A percentile compares a stretch with the other conserved stretches of the same genome.
These are phyloP conservation scores for Marvania coccoides DNA, from an alignment of 139 green algal genomes.

Conservation along the genomic window DNA sequence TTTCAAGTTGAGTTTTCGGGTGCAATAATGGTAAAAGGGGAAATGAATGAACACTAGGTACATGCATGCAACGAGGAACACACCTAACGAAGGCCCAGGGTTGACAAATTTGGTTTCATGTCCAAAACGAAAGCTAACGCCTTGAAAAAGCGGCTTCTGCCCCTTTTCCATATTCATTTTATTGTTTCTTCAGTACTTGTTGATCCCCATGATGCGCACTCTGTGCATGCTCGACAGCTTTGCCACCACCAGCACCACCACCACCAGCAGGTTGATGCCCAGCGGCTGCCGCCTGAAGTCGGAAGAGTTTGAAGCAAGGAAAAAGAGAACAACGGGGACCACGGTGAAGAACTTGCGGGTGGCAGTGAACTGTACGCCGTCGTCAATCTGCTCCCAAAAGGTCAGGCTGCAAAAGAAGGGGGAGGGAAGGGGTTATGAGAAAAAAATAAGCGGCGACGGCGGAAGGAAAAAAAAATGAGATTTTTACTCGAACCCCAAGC, in stretches of 20 bases:
- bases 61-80: too few species aligned
- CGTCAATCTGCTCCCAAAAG: constrained; percentile 84
- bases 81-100: too few species aligned
- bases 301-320: constrained; percentile 74
- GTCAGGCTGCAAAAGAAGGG: constrained; percentile 46
- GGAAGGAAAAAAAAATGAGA: too few species aligned
- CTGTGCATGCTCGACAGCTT: constrained; percentile 83
- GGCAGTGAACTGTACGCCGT: constrained; percentile 56
- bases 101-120: too few species aligned
- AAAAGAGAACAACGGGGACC: constrained; percentile 73
- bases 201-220: constrained; percentile 75
- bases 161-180: too few species aligned
- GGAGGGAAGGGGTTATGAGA: not conserved
- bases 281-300: constrained; percentile 81
- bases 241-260: constrained; percentile 70
- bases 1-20: too few species aligned
- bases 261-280: constrained; percentile 71
- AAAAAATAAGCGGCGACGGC: too few species aligned
- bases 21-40: too few species aligned
- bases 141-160: too few species aligned
- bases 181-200: constrained; percentile 54
- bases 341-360: constrained; percentile 85
- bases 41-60: too few species aligned
- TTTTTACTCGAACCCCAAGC: too few species aligned
- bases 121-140: too few species aligned